Percentiles rank a stretch among this genome's conserved stretches.
Evolutionary conservation across 352 stramenopile species (phyloP).

Genomic region (Phytophthora multivora): DNA sequence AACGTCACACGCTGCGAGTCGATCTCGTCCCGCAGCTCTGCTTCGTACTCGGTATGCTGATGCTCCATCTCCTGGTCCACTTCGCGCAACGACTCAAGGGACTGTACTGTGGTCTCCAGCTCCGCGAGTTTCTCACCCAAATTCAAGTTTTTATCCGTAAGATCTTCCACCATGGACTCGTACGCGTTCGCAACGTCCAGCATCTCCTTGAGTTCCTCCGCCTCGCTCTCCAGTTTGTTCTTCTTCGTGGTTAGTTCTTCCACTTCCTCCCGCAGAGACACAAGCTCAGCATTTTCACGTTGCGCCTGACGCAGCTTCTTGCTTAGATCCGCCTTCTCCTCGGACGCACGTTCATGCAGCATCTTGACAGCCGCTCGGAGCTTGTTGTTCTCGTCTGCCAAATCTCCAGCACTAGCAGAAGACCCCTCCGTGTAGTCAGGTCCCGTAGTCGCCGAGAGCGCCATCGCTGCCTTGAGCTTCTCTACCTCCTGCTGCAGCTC

Average conservation of each 20-base stretch:
- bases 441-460: slow-evolving; percentile 46
- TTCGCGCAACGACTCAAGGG: slow-evolving; percentile 81
- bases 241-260: slow-evolving; percentile 70
- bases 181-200: slow-evolving; percentile 88
- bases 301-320: slow-evolving; percentile 81
- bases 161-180: slow-evolving; percentile 87
- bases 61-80: slow-evolving; percentile 91
- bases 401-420: slow-evolving; percentile 33
- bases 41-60: slow-evolving; percentile 84
- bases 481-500: slow-evolving; percentile 77
- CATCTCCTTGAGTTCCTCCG: slow-evolving; percentile 88
- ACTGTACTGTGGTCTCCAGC: slow-evolving; percentile 69
- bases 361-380: slow-evolving; percentile 81
- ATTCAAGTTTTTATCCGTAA: slow-evolving; percentile 89
- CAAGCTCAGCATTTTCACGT: slow-evolving; percentile 73
- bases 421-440: slow-evolving; percentile 44
- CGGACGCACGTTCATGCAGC: slow-evolving; percentile 75
- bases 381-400: slow-evolving; percentile 86
- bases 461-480: slow-evolving; percentile 69
- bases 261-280: slow-evolving; percentile 67
- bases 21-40: slow-evolving; percentile 75
- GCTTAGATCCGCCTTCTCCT: slow-evolving; percentile 83
- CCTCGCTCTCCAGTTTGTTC: slow-evolving; percentile 57
- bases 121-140: slow-evolving; percentile 84
- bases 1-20: slow-evolving; percentile 56